phyloP scores from a whole-genome alignment of 768 basidiomycete genomes.

The Boletus eberwhitei region DNA sequence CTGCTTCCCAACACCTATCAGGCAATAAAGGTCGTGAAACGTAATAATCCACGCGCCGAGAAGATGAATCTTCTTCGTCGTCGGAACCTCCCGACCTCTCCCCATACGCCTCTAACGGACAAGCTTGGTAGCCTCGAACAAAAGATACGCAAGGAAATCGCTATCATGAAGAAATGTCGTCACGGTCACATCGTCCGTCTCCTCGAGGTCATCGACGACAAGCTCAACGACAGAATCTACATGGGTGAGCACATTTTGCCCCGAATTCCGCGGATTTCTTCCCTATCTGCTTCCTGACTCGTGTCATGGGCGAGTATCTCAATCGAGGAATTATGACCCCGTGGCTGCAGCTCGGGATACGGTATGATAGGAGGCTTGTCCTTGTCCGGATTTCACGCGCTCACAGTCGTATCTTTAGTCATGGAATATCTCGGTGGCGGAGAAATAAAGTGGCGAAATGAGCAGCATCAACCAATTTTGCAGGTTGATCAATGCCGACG shows the following conservation, averaged over 20 bases:
- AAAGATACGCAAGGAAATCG: conserved; percentile 91
- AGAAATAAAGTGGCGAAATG: conserved; percentile 86
- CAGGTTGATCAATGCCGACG: conserved; percentile 78
- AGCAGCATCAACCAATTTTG: conserved; percentile 65
- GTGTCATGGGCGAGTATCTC: conserved; percentile 31
- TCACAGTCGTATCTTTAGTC: conserved; percentile 47
- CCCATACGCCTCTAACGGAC: conserved; percentile 59
- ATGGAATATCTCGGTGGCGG: conserved; percentile 97
- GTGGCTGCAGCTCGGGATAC: conserved; percentile 31
- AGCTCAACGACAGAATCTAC: conserved; percentile 82
- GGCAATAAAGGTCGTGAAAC: conserved; percentile 79
- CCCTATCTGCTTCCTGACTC: conserved; percentile 23
- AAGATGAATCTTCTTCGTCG: conserved; percentile 55
- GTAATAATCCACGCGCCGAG: conserved; percentile 68
- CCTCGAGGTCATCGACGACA: conserved; percentile 94
- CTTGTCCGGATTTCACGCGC: conserved; percentile 8
- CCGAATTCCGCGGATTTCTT: conserved; percentile 12
- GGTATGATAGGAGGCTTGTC: conserved; percentile 27
- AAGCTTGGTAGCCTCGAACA: conserved; percentile 69
- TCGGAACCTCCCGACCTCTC: conserved; percentile 40
- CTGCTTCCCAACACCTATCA: conserved; percentile 28
- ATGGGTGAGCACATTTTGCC: conserved; percentile 64
- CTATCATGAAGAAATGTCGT: conserved; percentile 96
- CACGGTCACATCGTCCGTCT: conserved; percentile 89
- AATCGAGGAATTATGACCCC: conserved; percentile 30